A percentile compares a stretch with the other conserved stretches of the same genome.
These are phyloP conservation scores for Nadsonia fulvescens DNA, from an alignment of 805 yeast species.

Conservation along the genomic window DNA sequence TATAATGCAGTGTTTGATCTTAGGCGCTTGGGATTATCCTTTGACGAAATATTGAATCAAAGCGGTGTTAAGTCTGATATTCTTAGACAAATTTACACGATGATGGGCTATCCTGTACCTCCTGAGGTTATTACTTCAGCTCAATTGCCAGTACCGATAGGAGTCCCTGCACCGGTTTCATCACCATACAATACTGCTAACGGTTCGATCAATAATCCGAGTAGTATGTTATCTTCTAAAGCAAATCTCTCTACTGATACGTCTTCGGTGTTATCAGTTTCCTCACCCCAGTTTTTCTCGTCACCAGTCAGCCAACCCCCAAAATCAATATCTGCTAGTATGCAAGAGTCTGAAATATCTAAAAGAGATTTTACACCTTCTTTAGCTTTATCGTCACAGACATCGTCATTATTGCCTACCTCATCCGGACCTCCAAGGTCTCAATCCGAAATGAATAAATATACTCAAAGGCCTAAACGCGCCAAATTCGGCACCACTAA, in stretches of 20 bases:
- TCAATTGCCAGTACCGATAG: too few relatives aligned
- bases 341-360: too few relatives aligned
- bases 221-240: too few relatives aligned
- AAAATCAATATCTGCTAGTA: too few relatives aligned
- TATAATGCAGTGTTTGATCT: constrained; percentile 12
- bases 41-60: constrained; percentile 13
- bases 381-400: too few relatives aligned
- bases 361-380: too few relatives aligned
- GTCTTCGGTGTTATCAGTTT: too few relatives aligned
- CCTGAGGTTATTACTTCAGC: constrained; percentile 1
- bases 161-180: constrained; percentile 1
- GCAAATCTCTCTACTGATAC: too few relatives aligned
- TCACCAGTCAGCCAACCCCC: too few relatives aligned
- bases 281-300: too few relatives aligned
- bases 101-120: constrained; percentile 4
- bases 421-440: too few relatives aligned
- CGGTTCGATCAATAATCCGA: not conserved
- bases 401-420: constrained; percentile 3
- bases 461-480: not conserved
- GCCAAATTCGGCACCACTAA: constrained; percentile 11
- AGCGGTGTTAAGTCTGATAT: constrained; percentile 7
- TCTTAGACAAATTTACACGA: constrained; percentile 6
- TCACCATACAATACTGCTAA: constrained; percentile 2
- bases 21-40: constrained; percentile 12
- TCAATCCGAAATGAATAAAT: constrained; percentile 1